phyloP scores from a whole-genome alignment of 768 basidiomycete species.

The Suillus fuscotomentosus region DNA sequence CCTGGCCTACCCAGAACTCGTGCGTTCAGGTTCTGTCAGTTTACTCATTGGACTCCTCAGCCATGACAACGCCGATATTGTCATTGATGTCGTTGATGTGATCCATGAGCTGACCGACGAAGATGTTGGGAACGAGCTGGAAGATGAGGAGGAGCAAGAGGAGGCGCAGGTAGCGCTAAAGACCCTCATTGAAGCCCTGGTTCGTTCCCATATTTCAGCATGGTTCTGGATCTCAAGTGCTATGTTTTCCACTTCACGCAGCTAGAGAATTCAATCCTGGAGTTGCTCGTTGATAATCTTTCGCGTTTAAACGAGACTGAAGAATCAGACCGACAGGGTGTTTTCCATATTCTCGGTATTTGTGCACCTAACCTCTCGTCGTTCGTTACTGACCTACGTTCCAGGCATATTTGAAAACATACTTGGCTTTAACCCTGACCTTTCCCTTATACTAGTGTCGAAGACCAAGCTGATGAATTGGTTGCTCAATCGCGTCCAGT shows the following conservation, averaged over 20 bases:
- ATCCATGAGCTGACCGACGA: constrained; percentile 96
- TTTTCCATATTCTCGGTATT: constrained; percentile 89
- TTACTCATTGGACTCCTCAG: constrained; percentile 82
- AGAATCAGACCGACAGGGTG: constrained; percentile 87
- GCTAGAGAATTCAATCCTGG: constrained; percentile 82
- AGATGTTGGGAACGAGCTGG: constrained; percentile 80
- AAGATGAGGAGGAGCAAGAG: constrained; percentile 63
- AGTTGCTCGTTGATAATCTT: constrained; percentile 88
- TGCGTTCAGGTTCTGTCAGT: constrained; percentile 68
- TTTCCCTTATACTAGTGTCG: constrained; percentile 67
- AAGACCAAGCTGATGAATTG: constrained; percentile 78
- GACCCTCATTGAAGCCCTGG: constrained; percentile 72
- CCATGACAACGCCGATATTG: constrained; percentile 97
- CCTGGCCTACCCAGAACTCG: constrained; percentile 86
- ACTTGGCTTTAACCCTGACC: constrained; percentile 76
- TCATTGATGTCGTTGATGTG: constrained; percentile 91
- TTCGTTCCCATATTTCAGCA: constrained; percentile 37
- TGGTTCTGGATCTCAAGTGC: constrained; percentile 2
- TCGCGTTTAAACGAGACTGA: constrained; percentile 85
- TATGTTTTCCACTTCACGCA: constrained; percentile 28
- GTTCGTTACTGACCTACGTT: constrained; percentile 4
- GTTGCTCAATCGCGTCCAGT: constrained; percentile 74
- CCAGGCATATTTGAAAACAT: constrained; percentile 92
- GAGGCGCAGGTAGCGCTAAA: constrained; percentile 67
- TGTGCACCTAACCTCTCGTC: background rate